These are phyloP conservation scores for Metschnikowia lunata DNA, from an alignment of 805 yeast genomes.

Conservation along the genomic window DNA sequence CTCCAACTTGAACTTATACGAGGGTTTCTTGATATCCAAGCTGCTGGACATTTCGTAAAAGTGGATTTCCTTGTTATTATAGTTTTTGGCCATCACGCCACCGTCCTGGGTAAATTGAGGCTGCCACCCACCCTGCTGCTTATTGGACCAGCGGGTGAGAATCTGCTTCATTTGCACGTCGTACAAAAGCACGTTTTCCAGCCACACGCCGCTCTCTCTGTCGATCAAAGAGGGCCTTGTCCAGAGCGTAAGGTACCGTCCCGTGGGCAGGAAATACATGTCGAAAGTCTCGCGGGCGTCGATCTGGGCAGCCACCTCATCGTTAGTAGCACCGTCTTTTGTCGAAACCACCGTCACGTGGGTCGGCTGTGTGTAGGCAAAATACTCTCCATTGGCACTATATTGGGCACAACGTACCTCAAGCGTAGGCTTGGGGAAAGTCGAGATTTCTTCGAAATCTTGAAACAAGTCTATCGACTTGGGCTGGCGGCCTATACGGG, in stretches of 20 bases:
- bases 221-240: conserved; percentile 69
- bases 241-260: conserved; percentile 82
- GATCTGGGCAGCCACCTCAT: conserved; percentile 40
- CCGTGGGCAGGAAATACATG: conserved; percentile 83
- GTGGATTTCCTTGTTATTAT: conserved; percentile 58
- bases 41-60: conserved; percentile 51
- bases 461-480: conserved; percentile 24
- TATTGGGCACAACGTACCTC: conserved; percentile 65
- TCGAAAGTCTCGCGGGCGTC: conserved; percentile 70
- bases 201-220: conserved; percentile 68
- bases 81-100: conserved; percentile 56
- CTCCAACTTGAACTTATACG: conserved; percentile 51
- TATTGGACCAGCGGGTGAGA: conserved; percentile 64
- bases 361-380: conserved; percentile 69
- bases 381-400: conserved; percentile 61
- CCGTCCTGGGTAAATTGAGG: conserved; percentile 89
- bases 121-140: conserved; percentile 85
- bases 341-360: conserved; percentile 57
- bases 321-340: conserved; percentile 37
- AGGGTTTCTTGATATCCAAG: conserved; percentile 43
- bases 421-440: conserved; percentile 30
- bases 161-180: conserved; percentile 42
- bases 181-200: conserved; percentile 77
- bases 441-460: conserved; percentile 34
- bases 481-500: conserved; percentile 26